Base-by-base conservation (phyloP, 2,329 filamentous ascomycete genomes). In the Fusarium foetens region DNA sequence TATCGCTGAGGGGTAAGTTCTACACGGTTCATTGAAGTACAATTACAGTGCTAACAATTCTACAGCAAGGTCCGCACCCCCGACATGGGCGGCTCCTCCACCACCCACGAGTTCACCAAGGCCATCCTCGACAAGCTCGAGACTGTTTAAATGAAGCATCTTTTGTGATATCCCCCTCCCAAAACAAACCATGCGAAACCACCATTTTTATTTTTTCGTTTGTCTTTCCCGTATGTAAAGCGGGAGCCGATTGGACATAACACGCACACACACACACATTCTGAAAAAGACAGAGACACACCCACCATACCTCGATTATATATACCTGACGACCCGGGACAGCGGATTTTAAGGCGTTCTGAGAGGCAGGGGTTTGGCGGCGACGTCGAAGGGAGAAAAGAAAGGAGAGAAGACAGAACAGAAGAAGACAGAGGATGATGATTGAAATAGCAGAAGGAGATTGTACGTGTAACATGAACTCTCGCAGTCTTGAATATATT, bases 61-160 rank as follows among this genome's bases (percentile, higher is more conserved):
- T 65, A 80, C 77, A 96, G 94, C 82, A 92, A 94, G 85, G 88
- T 90, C 80, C 92, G 95, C 83, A 99, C 96, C 74, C 92, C 93
- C 79, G 96, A 99, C 81, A 98, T 99, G 96, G 95, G 95, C 81
- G 96, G 96, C 82, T 86, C 91, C 75, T 90, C 90, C 80, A 94
- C 93, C 78, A 99, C 95, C 73, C 91, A 98, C 85, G 91, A 98
- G 83, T 99, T 98, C 87, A 98, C 96, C 79, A 89, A 92, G 79
- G 95, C 96, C 78, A 93, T 99, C 80, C 89, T 99, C 80, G 90
- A 95, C 87, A 94, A 96, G 89, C 97, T 99, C 94, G 95, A 98
- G 88, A 85, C 86, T 77, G 79, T 91, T 82, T 92, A 89, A 88
- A 81, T 53, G 45, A 58, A 72, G 63, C 59, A 63, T 72, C 25